phyloP scores from a whole-genome alignment of 2,329 filamentous ascomycete species.

The Botrytis fabae region DNA sequence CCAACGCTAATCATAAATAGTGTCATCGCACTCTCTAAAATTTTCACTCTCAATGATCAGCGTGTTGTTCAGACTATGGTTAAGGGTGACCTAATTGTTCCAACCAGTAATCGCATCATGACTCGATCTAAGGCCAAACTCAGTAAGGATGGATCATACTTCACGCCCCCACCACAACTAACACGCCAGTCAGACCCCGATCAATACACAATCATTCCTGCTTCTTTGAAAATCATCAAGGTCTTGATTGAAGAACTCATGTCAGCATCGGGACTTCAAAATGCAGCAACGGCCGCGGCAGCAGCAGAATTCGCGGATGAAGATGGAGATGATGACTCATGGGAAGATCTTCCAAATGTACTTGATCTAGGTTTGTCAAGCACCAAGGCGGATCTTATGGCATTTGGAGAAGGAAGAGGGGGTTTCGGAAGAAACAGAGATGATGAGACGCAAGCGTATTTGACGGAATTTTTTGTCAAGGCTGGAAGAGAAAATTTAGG shows the following conservation, averaged over 20 bases:
- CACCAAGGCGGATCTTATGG: constrained; percentile 78
- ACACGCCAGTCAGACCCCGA: constrained; percentile 66
- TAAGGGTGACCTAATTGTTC: constrained; percentile 87
- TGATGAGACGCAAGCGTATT: constrained; percentile 85
- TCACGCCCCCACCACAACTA: constrained; percentile 7
- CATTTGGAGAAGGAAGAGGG: constrained; percentile 62
- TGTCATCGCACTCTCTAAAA: constrained; percentile 87
- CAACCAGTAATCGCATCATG: constrained; percentile 80
- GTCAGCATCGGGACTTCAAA: constrained; percentile 69
- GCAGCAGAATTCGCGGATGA: constrained; percentile 59
- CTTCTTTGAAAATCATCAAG: constrained; percentile 93
- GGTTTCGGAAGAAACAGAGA: constrained; percentile 66
- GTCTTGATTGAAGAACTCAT: constrained; percentile 89
- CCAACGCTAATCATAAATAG: constrained; percentile 49
- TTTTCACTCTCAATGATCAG: constrained; percentile 83
- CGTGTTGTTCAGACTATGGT: constrained; percentile 78
- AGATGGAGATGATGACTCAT: constrained; percentile 75
- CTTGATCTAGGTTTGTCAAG: constrained; percentile 72
- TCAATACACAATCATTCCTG: constrained; percentile 82
- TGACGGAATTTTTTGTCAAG: constrained; percentile 75
- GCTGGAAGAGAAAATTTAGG: constrained; percentile 41
- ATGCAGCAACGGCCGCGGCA: constrained; percentile 60
- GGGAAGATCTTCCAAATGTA: constrained; percentile 81
- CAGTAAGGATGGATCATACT: constrained; percentile 52
- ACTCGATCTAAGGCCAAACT: constrained; percentile 86